Evolutionary conservation across 1,284 basidiomycete species (phyloP).

Genomic region (Sporisorium iseilematis-ciliati): DNA sequence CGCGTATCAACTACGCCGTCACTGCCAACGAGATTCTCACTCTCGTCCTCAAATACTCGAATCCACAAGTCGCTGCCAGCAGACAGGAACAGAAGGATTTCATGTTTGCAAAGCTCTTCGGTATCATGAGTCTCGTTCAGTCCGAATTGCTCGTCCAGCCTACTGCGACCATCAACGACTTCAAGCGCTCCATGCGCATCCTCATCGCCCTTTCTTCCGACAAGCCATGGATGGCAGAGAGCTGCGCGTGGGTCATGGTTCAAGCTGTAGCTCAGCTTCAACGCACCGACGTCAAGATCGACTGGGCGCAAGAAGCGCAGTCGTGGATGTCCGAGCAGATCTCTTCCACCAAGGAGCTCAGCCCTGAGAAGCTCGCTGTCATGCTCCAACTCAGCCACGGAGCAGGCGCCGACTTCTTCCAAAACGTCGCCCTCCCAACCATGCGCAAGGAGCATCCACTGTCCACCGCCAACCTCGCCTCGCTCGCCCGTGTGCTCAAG

Average conservation of each 20-base stretch:
- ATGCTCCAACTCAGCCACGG: conserved; percentile 75
- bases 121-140: conserved; percentile 75
- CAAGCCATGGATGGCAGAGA: conserved; percentile 92
- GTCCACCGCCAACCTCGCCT: conserved; percentile 78
- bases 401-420: conserved; percentile 45
- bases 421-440: conserved; percentile 61
- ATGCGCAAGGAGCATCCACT: conserved; percentile 79
- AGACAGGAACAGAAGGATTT: conserved; percentile 92
- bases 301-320: conserved; percentile 50
- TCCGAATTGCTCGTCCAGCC: conserved; percentile 77
- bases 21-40: conserved; percentile 72
- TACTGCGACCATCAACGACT: conserved; percentile 76
- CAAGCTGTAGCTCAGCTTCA: conserved; percentile 36
- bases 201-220: conserved; percentile 81
- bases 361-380: conserved; percentile 88
- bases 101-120: conserved; percentile 92
- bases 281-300: conserved; percentile 13
- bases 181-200: conserved; percentile 76
- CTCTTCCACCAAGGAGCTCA: conserved; percentile 75
- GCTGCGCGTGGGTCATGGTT: conserved; percentile 82
- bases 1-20: conserved; percentile 80
- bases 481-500: conserved; percentile 74
- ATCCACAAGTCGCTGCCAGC: conserved; percentile 72
- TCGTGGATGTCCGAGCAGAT: conserved; percentile 48
- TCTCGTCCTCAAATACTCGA: conserved; percentile 61